Percentiles rank a stretch among this genome's conserved stretches.
phyloP scores from a whole-genome alignment of 257 asterid genomes.

The Penstemon newberryi region DNA sequence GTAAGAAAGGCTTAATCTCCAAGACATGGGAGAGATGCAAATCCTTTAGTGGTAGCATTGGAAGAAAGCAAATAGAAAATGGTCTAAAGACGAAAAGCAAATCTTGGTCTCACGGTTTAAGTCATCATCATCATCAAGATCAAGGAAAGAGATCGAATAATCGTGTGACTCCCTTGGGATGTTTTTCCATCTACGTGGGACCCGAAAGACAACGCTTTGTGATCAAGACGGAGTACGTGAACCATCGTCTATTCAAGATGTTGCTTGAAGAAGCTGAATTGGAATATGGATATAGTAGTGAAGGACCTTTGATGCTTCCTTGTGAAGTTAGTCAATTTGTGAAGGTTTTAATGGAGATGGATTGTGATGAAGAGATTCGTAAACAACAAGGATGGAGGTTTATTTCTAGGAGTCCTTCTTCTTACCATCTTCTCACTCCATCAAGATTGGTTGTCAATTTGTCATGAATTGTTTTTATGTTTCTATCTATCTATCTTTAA shows the following conservation, averaged over 20 bases:
- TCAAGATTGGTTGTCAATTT: too few species aligned
- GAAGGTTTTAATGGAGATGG: slow-evolving; percentile 48
- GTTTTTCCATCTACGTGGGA: slow-evolving; percentile 62
- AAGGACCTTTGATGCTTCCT: slow-evolving; percentile 63
- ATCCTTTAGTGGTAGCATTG: slow-evolving; percentile 40
- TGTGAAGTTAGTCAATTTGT: slow-evolving; percentile 49
- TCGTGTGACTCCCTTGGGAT: slow-evolving; percentile 45
- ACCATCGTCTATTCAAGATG: slow-evolving; percentile 52
- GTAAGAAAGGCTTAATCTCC: slow-evolving; percentile 51
- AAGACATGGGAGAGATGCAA: slow-evolving; percentile 60
- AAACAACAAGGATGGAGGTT: slow-evolving; percentile 29
- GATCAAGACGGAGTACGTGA: slow-evolving; percentile 46
- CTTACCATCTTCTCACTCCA: too few species aligned
- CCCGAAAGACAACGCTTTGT: slow-evolving; percentile 47
- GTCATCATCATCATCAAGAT: too few species aligned
- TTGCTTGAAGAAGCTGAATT: slow-evolving; percentile 69
- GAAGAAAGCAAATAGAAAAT: slow-evolving; percentile 27
- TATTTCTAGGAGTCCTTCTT: slow-evolving; percentile 9
- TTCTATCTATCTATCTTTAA: too few species aligned
- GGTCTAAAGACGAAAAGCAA: slow-evolving; percentile 29
- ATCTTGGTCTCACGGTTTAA: slow-evolving; percentile 33
- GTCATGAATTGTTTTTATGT: too few species aligned
- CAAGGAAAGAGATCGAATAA: neutral
- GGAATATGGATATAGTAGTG: slow-evolving; percentile 51
- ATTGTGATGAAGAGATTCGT: slow-evolving; percentile 26